phyloP scores from a whole-genome alignment of 1,284 basidiomycete species.

The Ustilago bromivora region DNA sequence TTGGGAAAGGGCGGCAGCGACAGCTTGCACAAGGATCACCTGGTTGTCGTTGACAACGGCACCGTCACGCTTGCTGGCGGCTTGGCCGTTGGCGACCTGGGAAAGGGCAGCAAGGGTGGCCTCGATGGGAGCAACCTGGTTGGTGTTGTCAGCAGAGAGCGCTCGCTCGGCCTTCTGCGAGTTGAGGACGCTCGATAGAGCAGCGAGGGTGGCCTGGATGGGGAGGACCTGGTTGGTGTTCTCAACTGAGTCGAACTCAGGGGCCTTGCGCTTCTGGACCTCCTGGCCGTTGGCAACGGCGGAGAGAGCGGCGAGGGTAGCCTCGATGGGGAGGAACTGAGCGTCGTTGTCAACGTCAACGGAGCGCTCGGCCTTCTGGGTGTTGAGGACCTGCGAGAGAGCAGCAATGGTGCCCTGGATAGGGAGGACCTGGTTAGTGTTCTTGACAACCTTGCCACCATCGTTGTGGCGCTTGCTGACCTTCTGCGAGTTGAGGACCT shows the following conservation, averaged over 20 bases:
- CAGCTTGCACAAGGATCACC: conserved; percentile 39
- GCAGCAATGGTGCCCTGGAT: conserved; percentile 39
- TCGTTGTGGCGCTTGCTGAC: conserved; percentile 12
- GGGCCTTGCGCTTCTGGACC: conserved; percentile 27
- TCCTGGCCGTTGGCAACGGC: conserved; percentile 27
- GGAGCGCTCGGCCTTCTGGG: conserved; percentile 28
- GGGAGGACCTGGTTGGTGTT: conserved; percentile 36
- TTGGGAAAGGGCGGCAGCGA: conserved; percentile 42
- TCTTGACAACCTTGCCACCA: conserved; percentile 18
- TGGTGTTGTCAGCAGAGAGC: conserved; percentile 33
- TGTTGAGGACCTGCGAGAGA: conserved; percentile 42
- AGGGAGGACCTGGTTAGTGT: conserved; percentile 37
- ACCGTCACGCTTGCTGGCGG: conserved; percentile 25
- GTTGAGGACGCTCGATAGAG: conserved; percentile 40
- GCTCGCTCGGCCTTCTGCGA: conserved; percentile 29
- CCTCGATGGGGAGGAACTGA: conserved; percentile 33
- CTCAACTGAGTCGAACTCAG: conserved; percentile 23
- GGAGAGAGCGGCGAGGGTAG: conserved; percentile 29
- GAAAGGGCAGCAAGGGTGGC: conserved; percentile 46
- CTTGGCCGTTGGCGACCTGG: conserved; percentile 32
- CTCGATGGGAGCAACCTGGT: conserved; percentile 39
- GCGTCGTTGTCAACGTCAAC: conserved; percentile 33
- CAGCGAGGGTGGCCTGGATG: conserved; percentile 41
- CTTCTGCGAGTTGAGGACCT: conserved; percentile 28
- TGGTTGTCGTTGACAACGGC: conserved; percentile 34